Percentiles rank a stretch among this genome's conserved stretches.
Conservation (phyloP, 768 basidiomycete species). For the Trametes sanguinea region DNA sequence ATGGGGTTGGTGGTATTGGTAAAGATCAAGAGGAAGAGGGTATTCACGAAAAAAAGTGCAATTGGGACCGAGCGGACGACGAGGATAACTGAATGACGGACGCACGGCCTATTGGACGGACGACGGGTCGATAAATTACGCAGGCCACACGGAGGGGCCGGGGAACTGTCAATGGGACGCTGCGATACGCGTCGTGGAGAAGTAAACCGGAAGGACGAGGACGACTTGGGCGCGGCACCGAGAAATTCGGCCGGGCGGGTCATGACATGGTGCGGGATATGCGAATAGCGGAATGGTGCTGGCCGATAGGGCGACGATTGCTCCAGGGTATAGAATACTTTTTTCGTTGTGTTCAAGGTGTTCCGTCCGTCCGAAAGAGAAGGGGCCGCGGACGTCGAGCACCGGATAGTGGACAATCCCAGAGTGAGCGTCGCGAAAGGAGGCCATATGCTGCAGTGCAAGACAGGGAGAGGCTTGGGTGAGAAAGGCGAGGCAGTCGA, state of each 20-base stretch:
- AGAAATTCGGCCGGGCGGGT: conserved; percentile 16
- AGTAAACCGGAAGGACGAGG: neutral
- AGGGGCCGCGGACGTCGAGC: neutral
- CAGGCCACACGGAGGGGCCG: neutral
- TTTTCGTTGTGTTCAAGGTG: neutral
- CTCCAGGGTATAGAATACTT: neutral
- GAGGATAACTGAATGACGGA: conserved; percentile 16
- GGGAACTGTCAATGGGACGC: conserved; percentile 10
- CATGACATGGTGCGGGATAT: neutral
- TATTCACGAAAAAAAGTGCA: neutral
- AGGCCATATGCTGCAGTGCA: neutral
- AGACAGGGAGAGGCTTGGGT: neutral
- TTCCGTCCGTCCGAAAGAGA: neutral
- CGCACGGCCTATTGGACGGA: conserved; percentile 16
- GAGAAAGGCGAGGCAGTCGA: neutral
- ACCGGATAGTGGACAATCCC: neutral
- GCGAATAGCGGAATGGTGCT: neutral
- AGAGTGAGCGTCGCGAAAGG: neutral
- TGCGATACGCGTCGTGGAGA: neutral
- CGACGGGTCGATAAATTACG: conserved; percentile 22
- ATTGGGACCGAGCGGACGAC: neutral
- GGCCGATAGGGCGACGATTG: neutral
- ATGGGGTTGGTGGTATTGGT: no score
- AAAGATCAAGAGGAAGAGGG: neutral
- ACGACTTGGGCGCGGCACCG: conserved; percentile 4